A percentile compares a stretch with the other conserved stretches of the same genome.
phyloP scores from a whole-genome alignment of 345 rosid species.

The Lepidium sativum region DNA sequence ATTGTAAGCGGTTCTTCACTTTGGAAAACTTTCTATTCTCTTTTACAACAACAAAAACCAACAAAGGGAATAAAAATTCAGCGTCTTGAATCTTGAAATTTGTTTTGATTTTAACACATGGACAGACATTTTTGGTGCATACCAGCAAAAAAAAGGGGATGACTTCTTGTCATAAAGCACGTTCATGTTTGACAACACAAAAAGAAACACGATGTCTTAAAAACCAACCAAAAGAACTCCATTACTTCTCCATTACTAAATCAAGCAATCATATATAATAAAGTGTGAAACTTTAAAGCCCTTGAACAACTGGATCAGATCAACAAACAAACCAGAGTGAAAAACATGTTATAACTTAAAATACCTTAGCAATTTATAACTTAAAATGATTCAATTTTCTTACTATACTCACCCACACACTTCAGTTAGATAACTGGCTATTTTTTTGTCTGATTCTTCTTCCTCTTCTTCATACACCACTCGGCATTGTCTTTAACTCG shows the following conservation, averaged over 20 bases:
- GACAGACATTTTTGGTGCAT: neutral
- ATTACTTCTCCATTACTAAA: neutral
- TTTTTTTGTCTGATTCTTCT: constrained; percentile 4
- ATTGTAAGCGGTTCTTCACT: neutral
- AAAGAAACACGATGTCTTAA: neutral
- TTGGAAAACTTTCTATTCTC: neutral
- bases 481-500: constrained; percentile 43
- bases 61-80: neutral
- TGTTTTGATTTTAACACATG: neutral
- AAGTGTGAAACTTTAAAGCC: neutral
- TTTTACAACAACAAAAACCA: too few species aligned
- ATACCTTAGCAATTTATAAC: constrained; percentile 11
- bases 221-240: too few species aligned
- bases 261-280: neutral
- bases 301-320: neutral
- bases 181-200: too few species aligned
- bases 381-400: constrained; percentile 10
- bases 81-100: neutral
- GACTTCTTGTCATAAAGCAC: neutral
- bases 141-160: neutral
- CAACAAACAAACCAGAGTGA: neutral
- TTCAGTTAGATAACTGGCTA: constrained; percentile 14
- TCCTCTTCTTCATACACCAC: constrained; percentile 36
- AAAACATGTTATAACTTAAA: constrained; percentile 1
- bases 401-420: constrained; percentile 28